Evolutionary conservation across 2,329 filamentous ascomycete species (phyloP).

Genomic region (Fusarium tricinctum): DNA sequence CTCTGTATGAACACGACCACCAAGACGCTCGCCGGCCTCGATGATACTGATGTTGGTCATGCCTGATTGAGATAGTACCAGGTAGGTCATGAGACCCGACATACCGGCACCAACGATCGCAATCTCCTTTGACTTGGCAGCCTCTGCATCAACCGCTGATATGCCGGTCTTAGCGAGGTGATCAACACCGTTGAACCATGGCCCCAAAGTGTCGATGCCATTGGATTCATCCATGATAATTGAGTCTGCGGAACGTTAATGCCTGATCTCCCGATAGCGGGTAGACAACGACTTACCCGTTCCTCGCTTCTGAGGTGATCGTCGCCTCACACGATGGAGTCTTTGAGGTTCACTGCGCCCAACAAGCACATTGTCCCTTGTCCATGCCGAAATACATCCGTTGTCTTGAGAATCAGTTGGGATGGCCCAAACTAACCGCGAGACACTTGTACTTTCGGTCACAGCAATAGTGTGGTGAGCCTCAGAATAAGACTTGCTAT

Average conservation of each 20-base stretch:
- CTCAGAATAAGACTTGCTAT: not conserved
- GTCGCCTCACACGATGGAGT: constrained; percentile 3
- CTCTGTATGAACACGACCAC: constrained; percentile 17
- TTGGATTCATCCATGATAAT: not conserved
- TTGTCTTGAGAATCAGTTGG: not conserved
- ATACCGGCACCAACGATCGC: constrained; percentile 12
- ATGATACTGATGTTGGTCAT: constrained; percentile 26
- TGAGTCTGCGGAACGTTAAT: rapidly evolving
- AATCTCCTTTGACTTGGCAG: constrained; percentile 10
- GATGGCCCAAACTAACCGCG: constrained; percentile 11
- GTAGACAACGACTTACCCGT: not conserved
- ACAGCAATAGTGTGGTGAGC: constrained; percentile 17
- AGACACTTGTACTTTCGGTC: not conserved
- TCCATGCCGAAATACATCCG: constrained; percentile 10
- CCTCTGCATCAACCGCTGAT: not conserved
- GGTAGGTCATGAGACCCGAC: constrained; percentile 8
- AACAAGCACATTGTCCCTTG: rapidly evolving
- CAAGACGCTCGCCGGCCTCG: constrained; percentile 8
- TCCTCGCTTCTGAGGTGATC: constrained; percentile 2
- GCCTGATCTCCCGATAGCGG: rapidly evolving
- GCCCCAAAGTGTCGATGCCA: constrained; percentile 2
- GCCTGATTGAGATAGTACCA: constrained; percentile 12
- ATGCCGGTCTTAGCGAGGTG: not conserved
- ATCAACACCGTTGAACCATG: constrained; percentile 15
- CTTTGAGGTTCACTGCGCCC: not conserved